Percentiles rank a stretch among this genome's conserved stretches.
Evolutionary conservation across 306 rosid genomes (phyloP).

Genomic region (Sphenostylis stenocarpa): DNA sequence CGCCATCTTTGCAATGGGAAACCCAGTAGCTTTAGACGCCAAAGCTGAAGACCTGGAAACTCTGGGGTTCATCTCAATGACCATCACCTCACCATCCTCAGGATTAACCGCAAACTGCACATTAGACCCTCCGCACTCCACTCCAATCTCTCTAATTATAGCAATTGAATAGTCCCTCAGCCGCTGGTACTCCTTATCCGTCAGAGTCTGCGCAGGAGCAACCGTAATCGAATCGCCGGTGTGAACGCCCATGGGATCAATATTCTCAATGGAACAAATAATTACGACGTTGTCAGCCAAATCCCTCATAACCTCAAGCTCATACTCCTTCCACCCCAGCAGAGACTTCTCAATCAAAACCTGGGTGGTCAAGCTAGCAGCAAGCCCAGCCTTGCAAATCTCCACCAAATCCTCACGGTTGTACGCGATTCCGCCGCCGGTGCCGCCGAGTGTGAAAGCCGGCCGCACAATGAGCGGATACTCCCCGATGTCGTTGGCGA

Average conservation of each 20-base stretch:
- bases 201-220: conserved; percentile 93
- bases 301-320: conserved; percentile 98
- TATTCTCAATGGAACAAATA: conserved; percentile 96
- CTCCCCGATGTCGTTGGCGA: conserved; percentile 66
- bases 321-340: conserved; percentile 98
- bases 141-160: conserved; percentile 74
- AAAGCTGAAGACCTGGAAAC: conserved; percentile 92
- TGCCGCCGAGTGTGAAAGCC: conserved; percentile 85
- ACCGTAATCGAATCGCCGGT: conserved; percentile 97
- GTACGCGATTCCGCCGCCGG: conserved; percentile 96
- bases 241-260: conserved; percentile 98
- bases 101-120: conserved; percentile 98
- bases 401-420: conserved; percentile 77
- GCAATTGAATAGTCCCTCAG: conserved; percentile 77
- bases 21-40: conserved; percentile 95
- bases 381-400: conserved; percentile 84
- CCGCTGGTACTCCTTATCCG: conserved; percentile 95
- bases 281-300: conserved; percentile 96
- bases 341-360: conserved; percentile 90
- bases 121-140: conserved; percentile 86
- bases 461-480: conserved; percentile 85
- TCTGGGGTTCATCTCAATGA: conserved; percentile 98
- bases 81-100: conserved; percentile 82
- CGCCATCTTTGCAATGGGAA: conserved; percentile 96
- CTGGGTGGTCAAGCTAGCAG: conserved; percentile 83